Base-by-base conservation (phyloP, 768 basidiomycete species). In the Mycena rebaudengoi region DNA sequence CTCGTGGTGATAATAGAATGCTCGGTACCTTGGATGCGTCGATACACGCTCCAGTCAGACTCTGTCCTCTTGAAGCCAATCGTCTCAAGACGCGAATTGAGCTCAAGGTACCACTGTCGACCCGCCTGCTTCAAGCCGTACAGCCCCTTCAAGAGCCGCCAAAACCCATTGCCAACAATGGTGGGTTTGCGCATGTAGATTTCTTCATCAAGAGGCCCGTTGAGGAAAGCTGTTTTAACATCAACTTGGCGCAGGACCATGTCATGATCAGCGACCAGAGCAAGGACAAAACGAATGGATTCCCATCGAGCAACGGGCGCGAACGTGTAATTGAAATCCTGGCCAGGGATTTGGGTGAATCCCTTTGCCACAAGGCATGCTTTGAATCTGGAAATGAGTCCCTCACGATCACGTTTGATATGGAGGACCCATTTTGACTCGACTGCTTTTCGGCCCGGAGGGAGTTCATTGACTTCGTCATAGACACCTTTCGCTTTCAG, bases 131-230 rank as follows among this genome's bases (percentile, higher is more conserved):
- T 59, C 0, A 64, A 32, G 10, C 62, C 56, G 40, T 64, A 64
- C 3, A 64, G 44, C 5, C 56, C 57, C 21, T 57, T 58, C 21
- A 37, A 21, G 1, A 64, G 39, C 4, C 49, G n/a, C 46, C 57
- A 51, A 25, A 66, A 73, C 2, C 78, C 74, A 10, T 20, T 7
- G 5, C 56, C 56, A 13, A 58, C 18, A 12, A 60, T 41, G 0
- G 59, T 67, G 2, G 76, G 76, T 20, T 71, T 64, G 25, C 70
- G 51, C 76, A 82, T 78, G 65, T 76, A 82, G 45, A 82, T 77
- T 3, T 64, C 44, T 32, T 68, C 61, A 20, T 73, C 71, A 5
- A 80, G 69, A 0, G 73, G 65, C 7, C 64, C 60, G 16, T 66
- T 76, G 2, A 82, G 73, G 65, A 74, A 82, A 0, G 76, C 78